These are phyloP conservation scores for Colletotrichum acutatum DNA, from an alignment of 2,329 filamentous ascomycete species.

Conservation along the genomic window DNA sequence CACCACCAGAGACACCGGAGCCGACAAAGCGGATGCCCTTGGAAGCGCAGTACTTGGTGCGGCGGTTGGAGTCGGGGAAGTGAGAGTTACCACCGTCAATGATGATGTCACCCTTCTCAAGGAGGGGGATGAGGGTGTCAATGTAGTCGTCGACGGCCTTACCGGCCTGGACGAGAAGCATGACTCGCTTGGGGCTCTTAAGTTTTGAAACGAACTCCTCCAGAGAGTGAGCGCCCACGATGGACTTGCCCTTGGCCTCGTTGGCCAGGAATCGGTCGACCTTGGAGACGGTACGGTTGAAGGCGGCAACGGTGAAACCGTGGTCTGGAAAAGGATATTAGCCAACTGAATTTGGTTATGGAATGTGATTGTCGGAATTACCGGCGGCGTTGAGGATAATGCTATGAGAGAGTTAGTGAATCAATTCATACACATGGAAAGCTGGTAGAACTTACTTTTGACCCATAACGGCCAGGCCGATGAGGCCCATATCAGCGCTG, in stretches of 20 bases:
- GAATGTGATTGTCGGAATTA: background rate
- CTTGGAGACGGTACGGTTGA: conserved; percentile 98
- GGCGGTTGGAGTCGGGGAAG: conserved; percentile 98
- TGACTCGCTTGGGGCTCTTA: conserved; percentile 95
- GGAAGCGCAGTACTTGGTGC: conserved; percentile 83
- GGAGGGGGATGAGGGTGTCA: conserved; percentile 86
- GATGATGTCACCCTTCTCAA: conserved; percentile 94
- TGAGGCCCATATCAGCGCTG: conserved; percentile 91
- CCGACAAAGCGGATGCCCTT: conserved; percentile 98
- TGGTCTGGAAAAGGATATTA: conserved; percentile 50
- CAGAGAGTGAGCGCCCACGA: conserved; percentile 91
- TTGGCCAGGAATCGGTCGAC: conserved; percentile 94
- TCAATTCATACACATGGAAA: background rate
- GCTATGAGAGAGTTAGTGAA: conserved; percentile 68
- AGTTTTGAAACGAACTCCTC: conserved; percentile 97
- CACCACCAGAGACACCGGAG: conserved; percentile 97
- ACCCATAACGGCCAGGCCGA: conserved; percentile 88
- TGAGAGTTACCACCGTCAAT: conserved; percentile 99
- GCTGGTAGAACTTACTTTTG: conserved; percentile 52
- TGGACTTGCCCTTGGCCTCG: conserved; percentile 94
- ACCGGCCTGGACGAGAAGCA: conserved; percentile 99
- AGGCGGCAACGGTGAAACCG: conserved; percentile 96
- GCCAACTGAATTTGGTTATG: background rate
- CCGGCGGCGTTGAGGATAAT: conserved; percentile 88
- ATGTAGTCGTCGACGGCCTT: conserved; percentile 99